Conservation (phyloP, 106 monocot genomes). For the Platanthera zijinensis region DNA sequence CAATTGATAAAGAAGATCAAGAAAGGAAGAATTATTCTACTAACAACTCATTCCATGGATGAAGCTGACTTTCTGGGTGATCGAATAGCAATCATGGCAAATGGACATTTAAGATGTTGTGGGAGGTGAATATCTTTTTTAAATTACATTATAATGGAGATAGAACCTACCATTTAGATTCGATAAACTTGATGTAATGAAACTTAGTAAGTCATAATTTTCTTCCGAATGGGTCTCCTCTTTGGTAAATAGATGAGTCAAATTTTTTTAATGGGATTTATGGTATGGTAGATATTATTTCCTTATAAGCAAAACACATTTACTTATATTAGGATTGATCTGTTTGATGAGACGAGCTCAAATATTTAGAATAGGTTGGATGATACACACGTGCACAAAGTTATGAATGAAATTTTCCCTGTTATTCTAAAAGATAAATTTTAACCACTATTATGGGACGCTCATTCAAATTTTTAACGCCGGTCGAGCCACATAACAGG, state of each 20-base stretch:
- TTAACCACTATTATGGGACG: too few species aligned
- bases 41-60: constrained; percentile 97
- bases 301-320: background rate
- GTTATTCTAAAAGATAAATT: too few species aligned
- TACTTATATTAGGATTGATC: background rate
- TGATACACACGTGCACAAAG: too few species aligned
- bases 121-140: constrained; percentile 49
- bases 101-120: constrained; percentile 72
- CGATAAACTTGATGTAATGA: background rate
- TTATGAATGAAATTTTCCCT: too few species aligned
- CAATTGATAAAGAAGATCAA: constrained; percentile 81
- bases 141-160: background rate
- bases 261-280: background rate
- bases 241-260: background rate
- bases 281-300: background rate
- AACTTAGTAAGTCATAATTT: too few species aligned
- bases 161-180: background rate
- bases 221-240: background rate
- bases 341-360: background rate
- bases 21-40: constrained; percentile 68
- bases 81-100: constrained; percentile 90
- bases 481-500: too few species aligned
- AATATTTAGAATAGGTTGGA: too few species aligned
- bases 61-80: constrained; percentile 93
- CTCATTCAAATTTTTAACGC: too few species aligned